phyloP scores from a whole-genome alignment of 345 rosid genomes.

The Draba incana region DNA sequence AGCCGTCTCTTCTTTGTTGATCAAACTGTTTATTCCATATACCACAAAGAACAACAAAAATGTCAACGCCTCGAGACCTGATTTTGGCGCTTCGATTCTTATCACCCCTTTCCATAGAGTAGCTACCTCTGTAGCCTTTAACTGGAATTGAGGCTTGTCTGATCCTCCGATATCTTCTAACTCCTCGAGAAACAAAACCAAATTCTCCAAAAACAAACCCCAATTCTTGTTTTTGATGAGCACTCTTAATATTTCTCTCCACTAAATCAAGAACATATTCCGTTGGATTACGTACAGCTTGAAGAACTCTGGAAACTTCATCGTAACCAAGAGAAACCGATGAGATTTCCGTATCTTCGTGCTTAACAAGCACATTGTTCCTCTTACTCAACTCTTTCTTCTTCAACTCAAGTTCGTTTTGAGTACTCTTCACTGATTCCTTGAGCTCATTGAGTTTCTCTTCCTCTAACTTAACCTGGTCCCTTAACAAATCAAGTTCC shows the following conservation, averaged over 20 bases:
- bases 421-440: slow-evolving; percentile 1
- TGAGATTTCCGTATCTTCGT: slow-evolving; percentile 5
- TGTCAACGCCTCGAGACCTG: slow-evolving; percentile 17
- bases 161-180: not conserved
- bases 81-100: slow-evolving; percentile 10
- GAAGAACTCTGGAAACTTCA: not conserved
- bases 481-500: slow-evolving; percentile 5
- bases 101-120: slow-evolving; percentile 4
- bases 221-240: not conserved
- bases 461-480: slow-evolving; percentile 22
- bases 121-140: not conserved
- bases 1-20: slow-evolving; percentile 17
- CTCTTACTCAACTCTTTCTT: slow-evolving; percentile 18
- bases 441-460: not conserved
- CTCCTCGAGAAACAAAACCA: not conserved
- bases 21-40: slow-evolving; percentile 13
- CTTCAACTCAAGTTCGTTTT: slow-evolving; percentile 6
- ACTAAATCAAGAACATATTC: slow-evolving; percentile 15
- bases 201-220: not conserved
- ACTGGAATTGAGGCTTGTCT: not conserved
- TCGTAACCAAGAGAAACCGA: not conserved
- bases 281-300: not conserved
- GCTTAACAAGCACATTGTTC: slow-evolving; percentile 20
- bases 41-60: slow-evolving; percentile 12
- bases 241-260: not conserved